Percentiles rank a stretch among this genome's conserved stretches.
phyloP scores from a whole-genome alignment of 1,139 yeast species.

The Scheffersomyces illinoinensis region DNA sequence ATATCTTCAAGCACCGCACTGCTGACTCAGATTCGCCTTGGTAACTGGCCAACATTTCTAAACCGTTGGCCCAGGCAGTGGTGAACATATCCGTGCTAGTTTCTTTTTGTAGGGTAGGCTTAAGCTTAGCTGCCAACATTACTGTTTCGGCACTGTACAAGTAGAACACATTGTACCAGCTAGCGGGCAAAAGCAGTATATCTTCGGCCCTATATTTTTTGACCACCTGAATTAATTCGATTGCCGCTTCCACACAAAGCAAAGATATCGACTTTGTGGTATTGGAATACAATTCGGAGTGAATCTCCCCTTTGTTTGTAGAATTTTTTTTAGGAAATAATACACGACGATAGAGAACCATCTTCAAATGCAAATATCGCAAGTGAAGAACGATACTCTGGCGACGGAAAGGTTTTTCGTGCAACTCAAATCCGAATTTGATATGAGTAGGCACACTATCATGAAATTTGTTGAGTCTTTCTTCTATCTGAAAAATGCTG shows the following conservation, averaged over 20 bases:
- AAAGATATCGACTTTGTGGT: conserved; percentile 9
- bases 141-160: conserved; percentile 12
- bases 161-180: conserved; percentile 13
- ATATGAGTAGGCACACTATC: conserved; percentile 10
- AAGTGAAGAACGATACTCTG: conserved; percentile 13
- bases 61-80: conserved; percentile 8
- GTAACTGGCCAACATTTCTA: conserved; percentile 11
- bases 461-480: conserved; percentile 8
- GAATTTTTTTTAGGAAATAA: conserved; percentile 8
- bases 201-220: conserved; percentile 9
- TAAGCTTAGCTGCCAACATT: conserved; percentile 12
- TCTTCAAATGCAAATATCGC: conserved; percentile 10
- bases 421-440: conserved; percentile 5
- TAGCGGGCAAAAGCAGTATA: conserved; percentile 10
- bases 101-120: conserved; percentile 7
- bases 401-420: conserved; percentile 9
- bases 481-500: conserved; percentile 10
- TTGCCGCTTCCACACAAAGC: conserved; percentile 11
- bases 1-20: conserved; percentile 10
- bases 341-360: conserved; percentile 11
- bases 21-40: conserved; percentile 12
- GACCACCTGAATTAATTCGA: conserved; percentile 9
- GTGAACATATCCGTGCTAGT: conserved; percentile 4
- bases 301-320: background rate
- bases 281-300: conserved; percentile 8